These are phyloP conservation scores for Dendrocalamus sinicus DNA, from an alignment of 176 grass and related monocot genomes.

Conservation along the genomic window DNA sequence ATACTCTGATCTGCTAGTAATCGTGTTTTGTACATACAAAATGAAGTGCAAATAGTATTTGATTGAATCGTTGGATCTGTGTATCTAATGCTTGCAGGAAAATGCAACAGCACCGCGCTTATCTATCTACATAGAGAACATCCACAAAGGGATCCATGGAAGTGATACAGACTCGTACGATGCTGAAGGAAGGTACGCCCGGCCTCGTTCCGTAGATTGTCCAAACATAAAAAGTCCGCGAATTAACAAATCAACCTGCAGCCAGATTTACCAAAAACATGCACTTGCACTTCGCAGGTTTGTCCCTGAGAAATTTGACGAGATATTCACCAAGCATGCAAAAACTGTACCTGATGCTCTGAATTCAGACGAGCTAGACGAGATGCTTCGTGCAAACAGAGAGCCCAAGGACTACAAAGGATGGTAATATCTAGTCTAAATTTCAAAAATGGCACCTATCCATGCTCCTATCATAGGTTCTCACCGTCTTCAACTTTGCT, in stretches of 20 bases:
- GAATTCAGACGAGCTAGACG: constrained; percentile 48
- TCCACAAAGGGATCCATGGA: constrained; percentile 68
- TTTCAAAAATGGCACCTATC: neutral
- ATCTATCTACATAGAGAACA: constrained; percentile 78
- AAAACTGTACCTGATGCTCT: constrained; percentile 47
- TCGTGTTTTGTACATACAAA: neutral
- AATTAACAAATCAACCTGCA: neutral
- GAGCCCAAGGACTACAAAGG: constrained; percentile 45
- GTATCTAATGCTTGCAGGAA: constrained; percentile 41
- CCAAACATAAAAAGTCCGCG: neutral
- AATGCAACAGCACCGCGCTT: constrained; percentile 37
- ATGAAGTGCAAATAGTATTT: neutral
- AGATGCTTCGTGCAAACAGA: constrained; percentile 60
- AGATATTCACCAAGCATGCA: constrained; percentile 70
- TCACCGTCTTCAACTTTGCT: neutral
- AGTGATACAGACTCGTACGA: constrained; percentile 68
- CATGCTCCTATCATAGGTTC: neutral
- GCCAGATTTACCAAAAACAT: neutral
- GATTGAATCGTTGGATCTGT: neutral
- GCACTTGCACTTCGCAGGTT: constrained; percentile 48
- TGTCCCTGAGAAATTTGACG: constrained; percentile 60
- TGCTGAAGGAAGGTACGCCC: constrained; percentile 60
- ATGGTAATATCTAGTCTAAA: constrained; percentile 45
- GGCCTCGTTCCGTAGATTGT: neutral
- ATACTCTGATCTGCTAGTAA: neutral